These are phyloP conservation scores for Penicillium tannophilum DNA, from an alignment of 495 filamentous ascomycete species.

Conservation along the genomic window DNA sequence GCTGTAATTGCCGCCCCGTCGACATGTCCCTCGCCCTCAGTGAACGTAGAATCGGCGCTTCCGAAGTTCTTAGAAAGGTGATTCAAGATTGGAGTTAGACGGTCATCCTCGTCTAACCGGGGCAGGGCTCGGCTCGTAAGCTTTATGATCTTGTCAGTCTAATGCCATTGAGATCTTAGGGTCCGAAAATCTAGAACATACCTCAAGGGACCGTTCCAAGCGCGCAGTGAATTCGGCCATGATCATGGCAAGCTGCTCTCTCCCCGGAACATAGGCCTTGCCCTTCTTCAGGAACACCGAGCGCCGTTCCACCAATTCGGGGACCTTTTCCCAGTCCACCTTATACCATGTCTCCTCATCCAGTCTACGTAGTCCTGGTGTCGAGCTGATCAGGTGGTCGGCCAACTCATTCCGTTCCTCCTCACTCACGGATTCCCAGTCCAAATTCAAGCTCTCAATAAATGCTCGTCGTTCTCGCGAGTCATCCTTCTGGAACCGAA, in stretches of 20 bases:
- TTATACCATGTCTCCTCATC: conserved; percentile 92
- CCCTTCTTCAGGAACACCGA: conserved; percentile 76
- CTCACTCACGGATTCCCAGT: conserved; percentile 79
- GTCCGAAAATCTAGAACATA: conserved; percentile 34
- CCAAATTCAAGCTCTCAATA: conserved; percentile 72
- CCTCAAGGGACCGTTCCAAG: conserved; percentile 80
- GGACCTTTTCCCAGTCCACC: conserved; percentile 90
- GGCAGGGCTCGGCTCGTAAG: conserved; percentile 87
- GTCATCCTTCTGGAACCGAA: conserved; percentile 75
- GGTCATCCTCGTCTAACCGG: conserved; percentile 93
- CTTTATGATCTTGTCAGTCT: conserved; percentile 37
- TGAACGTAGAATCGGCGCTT: conserved; percentile 81
- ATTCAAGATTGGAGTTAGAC: conserved; percentile 87
- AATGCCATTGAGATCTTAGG: not conserved
- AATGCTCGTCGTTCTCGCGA: conserved; percentile 70
- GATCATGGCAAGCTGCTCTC: conserved; percentile 85
- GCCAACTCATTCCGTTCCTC: conserved; percentile 66
- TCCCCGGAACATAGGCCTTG: conserved; percentile 87
- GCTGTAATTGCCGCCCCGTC: conserved; percentile 76
- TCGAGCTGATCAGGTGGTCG: conserved; percentile 55
- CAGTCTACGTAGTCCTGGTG: conserved; percentile 52
- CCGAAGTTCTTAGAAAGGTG: conserved; percentile 93
- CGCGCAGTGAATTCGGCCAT: conserved; percentile 78
- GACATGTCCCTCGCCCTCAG: conserved; percentile 56
- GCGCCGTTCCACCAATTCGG: conserved; percentile 82